Conservation (phyloP, 2,329 filamentous ascomycete species). For the Alternaria triticina region DNA sequence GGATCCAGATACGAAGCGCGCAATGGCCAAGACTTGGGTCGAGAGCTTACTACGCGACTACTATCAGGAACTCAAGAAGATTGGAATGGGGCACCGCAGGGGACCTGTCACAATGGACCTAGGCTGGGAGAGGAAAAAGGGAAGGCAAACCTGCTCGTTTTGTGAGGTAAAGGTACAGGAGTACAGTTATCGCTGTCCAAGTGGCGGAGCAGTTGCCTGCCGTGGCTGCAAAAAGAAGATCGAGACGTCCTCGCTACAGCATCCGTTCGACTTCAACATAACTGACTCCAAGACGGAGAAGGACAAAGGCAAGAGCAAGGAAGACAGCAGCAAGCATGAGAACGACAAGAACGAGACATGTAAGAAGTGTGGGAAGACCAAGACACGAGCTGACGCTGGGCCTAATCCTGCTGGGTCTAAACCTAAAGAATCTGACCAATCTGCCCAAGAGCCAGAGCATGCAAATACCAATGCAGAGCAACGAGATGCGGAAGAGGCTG, state of each 20-base stretch:
- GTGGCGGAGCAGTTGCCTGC: conserved; percentile 1
- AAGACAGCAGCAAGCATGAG: too few relatives aligned
- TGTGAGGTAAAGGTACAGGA: background rate
- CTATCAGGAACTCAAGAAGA: background rate
- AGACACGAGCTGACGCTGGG: too few relatives aligned
- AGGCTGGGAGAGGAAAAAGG: background rate
- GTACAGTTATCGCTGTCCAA: background rate
- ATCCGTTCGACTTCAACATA: background rate
- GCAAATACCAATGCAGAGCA: too few relatives aligned
- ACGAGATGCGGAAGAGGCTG: too few relatives aligned
- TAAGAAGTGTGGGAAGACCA: too few relatives aligned
- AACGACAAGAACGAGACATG: too few relatives aligned
- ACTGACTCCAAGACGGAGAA: background rate
- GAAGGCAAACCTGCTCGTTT: background rate
- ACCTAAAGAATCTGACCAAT: too few relatives aligned
- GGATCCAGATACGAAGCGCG: background rate
- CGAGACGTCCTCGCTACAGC: background rate
- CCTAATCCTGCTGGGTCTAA: too few relatives aligned
- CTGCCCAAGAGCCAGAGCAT: too few relatives aligned
- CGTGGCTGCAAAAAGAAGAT: background rate
- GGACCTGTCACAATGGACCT: background rate
- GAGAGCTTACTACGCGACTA: background rate
- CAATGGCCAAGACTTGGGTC: background rate
- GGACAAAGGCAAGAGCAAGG: background rate
- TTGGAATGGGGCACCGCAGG: too few relatives aligned